Conservation (phyloP, 2,329 filamentous ascomycete species). For the Amphichorda felina region DNA sequence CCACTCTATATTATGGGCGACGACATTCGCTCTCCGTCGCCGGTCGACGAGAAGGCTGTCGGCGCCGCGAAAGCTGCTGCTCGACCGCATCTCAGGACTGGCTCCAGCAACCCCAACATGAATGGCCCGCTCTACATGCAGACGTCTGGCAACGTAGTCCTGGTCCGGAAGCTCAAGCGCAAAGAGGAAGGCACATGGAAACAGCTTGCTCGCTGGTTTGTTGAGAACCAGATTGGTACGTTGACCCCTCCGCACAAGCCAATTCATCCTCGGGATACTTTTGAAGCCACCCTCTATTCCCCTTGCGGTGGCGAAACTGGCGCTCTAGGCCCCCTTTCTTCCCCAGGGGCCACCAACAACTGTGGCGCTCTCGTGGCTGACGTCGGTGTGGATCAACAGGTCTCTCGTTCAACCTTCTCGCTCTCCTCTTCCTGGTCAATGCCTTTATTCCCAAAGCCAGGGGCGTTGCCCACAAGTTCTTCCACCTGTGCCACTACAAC, state of each 20-base stretch:
- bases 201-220: conserved; percentile 55
- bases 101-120: conserved; percentile 28
- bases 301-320: too few relatives aligned
- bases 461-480: conserved; percentile 74
- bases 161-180: conserved; percentile 45
- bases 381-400: conserved; percentile 27
- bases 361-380: conserved; percentile 10
- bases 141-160: conserved; percentile 35
- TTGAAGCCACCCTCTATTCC: too few relatives aligned
- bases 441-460: conserved; percentile 71
- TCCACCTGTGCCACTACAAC: conserved; percentile 76
- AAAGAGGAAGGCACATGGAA: conserved; percentile 52
- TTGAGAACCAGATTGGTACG: conserved; percentile 72
- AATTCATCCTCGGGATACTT: too few relatives aligned
- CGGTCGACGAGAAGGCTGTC: conserved; percentile 11
- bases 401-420: conserved; percentile 74
- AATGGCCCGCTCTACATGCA: conserved; percentile 48
- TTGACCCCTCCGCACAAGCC: conserved; percentile 6
- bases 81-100: conserved; percentile 16
- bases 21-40: conserved; percentile 11
- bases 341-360: too few relatives aligned
- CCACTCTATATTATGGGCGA: conserved; percentile 11
- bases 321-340: too few relatives aligned
- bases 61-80: conserved; percentile 9
- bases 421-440: conserved; percentile 73